These are phyloP conservation scores for Rhypophila decipiens DNA, from an alignment of 495 filamentous ascomycete genomes.

Conservation along the genomic window DNA sequence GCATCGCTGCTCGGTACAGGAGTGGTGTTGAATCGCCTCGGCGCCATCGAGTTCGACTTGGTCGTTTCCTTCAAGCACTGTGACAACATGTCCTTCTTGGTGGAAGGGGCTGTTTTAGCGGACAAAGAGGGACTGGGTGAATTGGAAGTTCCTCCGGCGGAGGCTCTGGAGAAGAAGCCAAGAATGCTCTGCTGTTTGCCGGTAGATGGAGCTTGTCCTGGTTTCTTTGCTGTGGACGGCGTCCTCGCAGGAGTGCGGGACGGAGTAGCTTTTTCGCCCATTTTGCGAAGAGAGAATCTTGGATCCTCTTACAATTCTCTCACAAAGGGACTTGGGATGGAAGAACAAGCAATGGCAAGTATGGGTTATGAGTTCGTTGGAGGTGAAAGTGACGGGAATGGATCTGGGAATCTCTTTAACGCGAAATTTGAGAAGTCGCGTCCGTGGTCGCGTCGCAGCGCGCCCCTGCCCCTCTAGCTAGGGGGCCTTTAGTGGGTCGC, in stretches of 20 bases:
- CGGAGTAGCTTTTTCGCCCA: constrained; percentile 23
- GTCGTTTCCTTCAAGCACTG: constrained; percentile 41
- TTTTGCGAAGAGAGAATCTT: too few species aligned
- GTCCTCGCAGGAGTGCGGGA: constrained; percentile 39
- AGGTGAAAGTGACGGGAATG: too few species aligned
- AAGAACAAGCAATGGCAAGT: not conserved
- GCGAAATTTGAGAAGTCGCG: not conserved
- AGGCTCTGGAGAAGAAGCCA: constrained; percentile 76
- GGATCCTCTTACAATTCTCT: too few species aligned
- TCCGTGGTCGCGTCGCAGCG: not conserved
- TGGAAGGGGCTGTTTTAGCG: constrained; percentile 10
- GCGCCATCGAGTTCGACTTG: constrained; percentile 35
- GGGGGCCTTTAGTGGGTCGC: too few species aligned
- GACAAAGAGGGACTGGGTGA: constrained; percentile 24
- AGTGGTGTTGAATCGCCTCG: constrained; percentile 46
- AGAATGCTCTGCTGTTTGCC: constrained; percentile 76
- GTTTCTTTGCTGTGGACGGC: constrained; percentile 34
- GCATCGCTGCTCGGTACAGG: constrained; percentile 80
- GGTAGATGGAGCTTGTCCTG: constrained; percentile 27
- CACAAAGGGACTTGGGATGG: too few species aligned
- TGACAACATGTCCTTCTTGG: constrained; percentile 17
- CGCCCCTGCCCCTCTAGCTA: too few species aligned
- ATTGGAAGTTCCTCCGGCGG: constrained; percentile 28
- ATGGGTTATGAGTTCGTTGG: not conserved
- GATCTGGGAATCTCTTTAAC: not conserved